Evolutionary conservation across 371 early-diverging fungal genomes (phyloP).

Genomic region (Mortierella sp.): DNA sequence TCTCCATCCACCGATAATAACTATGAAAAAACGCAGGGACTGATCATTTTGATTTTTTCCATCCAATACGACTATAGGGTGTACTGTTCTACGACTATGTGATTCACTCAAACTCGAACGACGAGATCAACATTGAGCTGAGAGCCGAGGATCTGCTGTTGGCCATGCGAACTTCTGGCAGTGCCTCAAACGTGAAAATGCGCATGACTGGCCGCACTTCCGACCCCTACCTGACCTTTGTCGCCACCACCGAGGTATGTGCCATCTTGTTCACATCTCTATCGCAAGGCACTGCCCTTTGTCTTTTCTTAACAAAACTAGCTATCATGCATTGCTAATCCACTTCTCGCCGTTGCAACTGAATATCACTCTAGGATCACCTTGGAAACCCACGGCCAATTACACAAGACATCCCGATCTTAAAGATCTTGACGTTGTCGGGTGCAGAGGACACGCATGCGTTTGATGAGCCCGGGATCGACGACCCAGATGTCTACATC

Average conservation of each 20-base stretch:
- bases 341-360: not conserved
- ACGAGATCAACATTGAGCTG: slow-evolving; percentile 53
- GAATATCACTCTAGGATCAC: slow-evolving; percentile 24
- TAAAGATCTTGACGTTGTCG: slow-evolving; percentile 40
- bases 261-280: not conserved
- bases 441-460: slow-evolving; percentile 34
- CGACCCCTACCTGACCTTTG: slow-evolving; percentile 42
- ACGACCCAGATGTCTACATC: slow-evolving; percentile 50
- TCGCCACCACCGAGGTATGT: slow-evolving; percentile 36
- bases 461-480: slow-evolving; percentile 47
- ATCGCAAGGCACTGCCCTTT: not conserved
- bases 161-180: slow-evolving; percentile 31
- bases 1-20: not conserved
- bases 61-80: slow-evolving; percentile 2
- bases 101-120: slow-evolving; percentile 37
- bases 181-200: slow-evolving; percentile 31
- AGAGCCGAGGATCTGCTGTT: slow-evolving; percentile 42
- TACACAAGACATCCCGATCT: slow-evolving; percentile 44
- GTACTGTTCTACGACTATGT: slow-evolving; percentile 40
- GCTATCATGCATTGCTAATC: not conserved
- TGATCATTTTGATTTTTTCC: not conserved
- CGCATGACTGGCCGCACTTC: slow-evolving; percentile 43
- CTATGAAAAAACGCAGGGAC: not conserved
- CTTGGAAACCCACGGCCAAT: slow-evolving; percentile 33
- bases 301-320: not conserved